These are phyloP conservation scores for Monosporascus sp. DNA, from an alignment of 2,329 filamentous ascomycete genomes.

Conservation along the genomic window DNA sequence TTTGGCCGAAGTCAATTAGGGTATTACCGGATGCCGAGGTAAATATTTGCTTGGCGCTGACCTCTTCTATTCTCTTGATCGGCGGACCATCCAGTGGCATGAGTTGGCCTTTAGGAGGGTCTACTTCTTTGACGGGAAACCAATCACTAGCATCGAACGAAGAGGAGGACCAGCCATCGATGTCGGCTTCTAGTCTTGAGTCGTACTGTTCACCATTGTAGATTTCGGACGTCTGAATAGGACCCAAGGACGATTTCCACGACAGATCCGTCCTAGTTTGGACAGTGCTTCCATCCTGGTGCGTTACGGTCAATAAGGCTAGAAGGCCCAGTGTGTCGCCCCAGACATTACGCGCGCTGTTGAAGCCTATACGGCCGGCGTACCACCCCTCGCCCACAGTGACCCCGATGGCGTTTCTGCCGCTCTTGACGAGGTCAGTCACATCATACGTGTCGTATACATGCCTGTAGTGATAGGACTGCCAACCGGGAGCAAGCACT, in stretches of 20 bases:
- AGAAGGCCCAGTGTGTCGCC: slow-evolving; percentile 27
- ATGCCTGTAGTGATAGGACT: slow-evolving; percentile 44
- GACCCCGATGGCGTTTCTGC: slow-evolving; percentile 37
- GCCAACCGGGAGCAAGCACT: slow-evolving; percentile 47
- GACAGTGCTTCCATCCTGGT: slow-evolving; percentile 9
- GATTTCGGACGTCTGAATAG: slow-evolving; percentile 21
- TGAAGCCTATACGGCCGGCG: slow-evolving; percentile 32
- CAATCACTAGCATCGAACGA: slow-evolving; percentile 26
- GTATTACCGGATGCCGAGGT: slow-evolving; percentile 36
- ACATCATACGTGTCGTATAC: slow-evolving; percentile 51
- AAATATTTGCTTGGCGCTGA: slow-evolving; percentile 21
- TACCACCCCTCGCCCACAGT: slow-evolving; percentile 51
- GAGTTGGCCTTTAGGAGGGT: slow-evolving; percentile 17
- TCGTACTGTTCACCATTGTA: slow-evolving; percentile 29
- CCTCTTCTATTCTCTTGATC: slow-evolving; percentile 22
- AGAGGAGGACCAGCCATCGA: slow-evolving; percentile 28
- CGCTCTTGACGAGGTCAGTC: slow-evolving; percentile 30
- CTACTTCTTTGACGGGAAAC: slow-evolving; percentile 25
- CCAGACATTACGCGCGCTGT: slow-evolving; percentile 22
- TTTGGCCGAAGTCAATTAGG: slow-evolving; percentile 46
- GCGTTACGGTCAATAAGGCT: slow-evolving; percentile 23
- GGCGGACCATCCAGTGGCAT: slow-evolving; percentile 28
- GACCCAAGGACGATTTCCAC: slow-evolving; percentile 22
- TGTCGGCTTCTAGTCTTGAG: slow-evolving; percentile 14
- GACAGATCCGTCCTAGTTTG: slow-evolving; percentile 25